A percentile compares a stretch with the other conserved stretches of the same genome.
Evolutionary conservation across 2,329 filamentous ascomycete genomes (phyloP).

Genomic region (Magnaporthiopsis rhizophila): DNA sequence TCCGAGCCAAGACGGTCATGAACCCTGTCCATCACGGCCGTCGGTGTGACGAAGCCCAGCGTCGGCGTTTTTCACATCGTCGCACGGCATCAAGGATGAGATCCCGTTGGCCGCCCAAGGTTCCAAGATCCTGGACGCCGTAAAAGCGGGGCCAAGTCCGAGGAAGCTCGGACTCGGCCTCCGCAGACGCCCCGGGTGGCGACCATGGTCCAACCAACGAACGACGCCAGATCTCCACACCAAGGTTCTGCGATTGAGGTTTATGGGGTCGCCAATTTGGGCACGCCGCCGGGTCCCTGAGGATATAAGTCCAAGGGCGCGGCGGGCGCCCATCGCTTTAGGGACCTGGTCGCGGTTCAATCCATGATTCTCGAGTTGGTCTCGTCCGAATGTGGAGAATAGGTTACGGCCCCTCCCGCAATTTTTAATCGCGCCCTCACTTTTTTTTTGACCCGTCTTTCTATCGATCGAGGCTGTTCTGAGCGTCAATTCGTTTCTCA

Average conservation of each 20-base stretch:
- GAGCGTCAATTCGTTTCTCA: no score
- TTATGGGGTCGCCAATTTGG: not conserved
- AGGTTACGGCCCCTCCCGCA: not conserved
- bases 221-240: not conserved
- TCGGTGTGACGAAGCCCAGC: not conserved
- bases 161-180: not conserved
- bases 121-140: not conserved
- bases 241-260: not conserved
- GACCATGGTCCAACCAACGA: not conserved
- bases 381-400: not conserved
- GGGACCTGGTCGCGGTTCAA: not conserved
- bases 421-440: not conserved
- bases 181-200: not conserved
- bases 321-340: not conserved
- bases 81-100: no score
- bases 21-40: not conserved
- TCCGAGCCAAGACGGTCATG: not conserved
- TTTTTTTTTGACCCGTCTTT: no score
- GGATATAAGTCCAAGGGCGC: not conserved
- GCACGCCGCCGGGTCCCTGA: not conserved
- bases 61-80: not conserved
- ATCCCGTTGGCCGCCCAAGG: not conserved
- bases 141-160: slow-evolving; percentile 1
- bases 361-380: no score
- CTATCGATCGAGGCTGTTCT: not conserved